Percentiles rank a stretch among this genome's conserved stretches.
Conservation (phyloP, 1,284 basidiomycete species). For the Exobasidium rhododendri region DNA sequence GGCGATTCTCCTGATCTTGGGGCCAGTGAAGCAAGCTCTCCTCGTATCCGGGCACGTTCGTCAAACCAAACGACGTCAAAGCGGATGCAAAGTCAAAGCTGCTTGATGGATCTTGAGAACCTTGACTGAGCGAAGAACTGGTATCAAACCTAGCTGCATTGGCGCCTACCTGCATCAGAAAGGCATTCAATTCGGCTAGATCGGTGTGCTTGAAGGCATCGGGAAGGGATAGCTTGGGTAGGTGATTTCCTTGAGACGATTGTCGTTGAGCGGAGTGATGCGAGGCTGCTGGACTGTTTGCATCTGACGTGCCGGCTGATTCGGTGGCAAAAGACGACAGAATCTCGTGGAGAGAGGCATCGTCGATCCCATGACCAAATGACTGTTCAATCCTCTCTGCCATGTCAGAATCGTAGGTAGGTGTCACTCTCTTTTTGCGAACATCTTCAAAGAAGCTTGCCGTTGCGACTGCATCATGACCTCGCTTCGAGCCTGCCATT, state of each 20-base stretch:
- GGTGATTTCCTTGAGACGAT: conserved; percentile 53
- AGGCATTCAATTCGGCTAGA: conserved; percentile 52
- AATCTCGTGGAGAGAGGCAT: conserved; percentile 35
- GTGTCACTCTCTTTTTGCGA: conserved; percentile 40
- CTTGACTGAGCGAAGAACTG: not conserved
- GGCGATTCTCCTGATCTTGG: not conserved
- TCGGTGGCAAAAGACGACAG: conserved; percentile 45
- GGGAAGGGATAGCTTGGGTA: conserved; percentile 59
- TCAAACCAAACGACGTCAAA: conserved; percentile 36
- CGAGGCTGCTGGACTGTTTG: conserved; percentile 45
- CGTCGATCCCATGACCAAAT: conserved; percentile 39
- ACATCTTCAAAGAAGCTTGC: conserved; percentile 43
- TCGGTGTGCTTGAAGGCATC: conserved; percentile 61
- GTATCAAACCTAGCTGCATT: conserved; percentile 35
- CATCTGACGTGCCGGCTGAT: conserved; percentile 31
- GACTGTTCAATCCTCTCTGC: conserved; percentile 44
- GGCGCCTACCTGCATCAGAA: conserved; percentile 52
- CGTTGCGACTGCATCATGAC: conserved; percentile 34
- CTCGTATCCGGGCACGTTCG: conserved; percentile 47
- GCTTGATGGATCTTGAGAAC: conserved; percentile 1
- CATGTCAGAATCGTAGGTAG: conserved; percentile 48
- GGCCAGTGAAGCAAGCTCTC: conserved; percentile 24
- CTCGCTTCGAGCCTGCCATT: conserved; percentile 25
- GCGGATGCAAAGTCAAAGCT: conserved; percentile 32
- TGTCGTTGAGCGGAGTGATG: conserved; percentile 42